Base-by-base conservation (phyloP, 164 flowering plant genomes). In the Umbellularia californica region DNA sequence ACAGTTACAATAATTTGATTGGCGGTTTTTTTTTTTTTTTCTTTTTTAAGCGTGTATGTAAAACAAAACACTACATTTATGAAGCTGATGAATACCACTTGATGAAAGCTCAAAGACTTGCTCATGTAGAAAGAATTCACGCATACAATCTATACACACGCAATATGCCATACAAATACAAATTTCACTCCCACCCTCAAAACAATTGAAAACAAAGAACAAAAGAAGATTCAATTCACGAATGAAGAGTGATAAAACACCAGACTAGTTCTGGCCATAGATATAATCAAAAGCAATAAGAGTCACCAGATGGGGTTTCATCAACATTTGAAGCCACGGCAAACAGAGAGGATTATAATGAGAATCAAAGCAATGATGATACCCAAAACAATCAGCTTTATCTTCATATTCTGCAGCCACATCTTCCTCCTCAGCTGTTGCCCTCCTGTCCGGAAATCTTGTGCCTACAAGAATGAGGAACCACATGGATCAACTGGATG, bases 321-420 rank as follows among this genome's bases (percentile, higher is more conserved):
- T 79, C 74, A 72, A 81, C 97, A 92, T 2, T 90, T 85, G 83
- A 87, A 84, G 72, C 89, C 90, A 60, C 76, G 83, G 62, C 98
- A 93, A 33, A 87, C 80, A 11, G 95, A 93, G 47, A 90, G 64
- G 27, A 93, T 81, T 14, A 93, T 90, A 82, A 93, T 90, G 75
- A 93, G 91, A 75, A 93, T 89, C 83, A 93, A 71, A 24, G 91
- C 93, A 55, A 93, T 73, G 65, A 91, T 51, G 60, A 91, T 93
- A 24, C 82, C 92, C 80, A 91, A 73, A 55, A 91, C 98, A 30
- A 89, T 88, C 76, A 93, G 84, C 86, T 93, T 93, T 72, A 93
- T 86, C 89, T 93, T 93, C 98, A 91, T 93, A 79, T 93, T 91
- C 83, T 89, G 88, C 71, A 90, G 75, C 98, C 98, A 93, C 97